Percentiles rank a stretch among this genome's conserved stretches.
Evolutionary conservation across 2,329 filamentous ascomycete genomes (phyloP).

Genomic region (Aureobasidium sp.): DNA sequence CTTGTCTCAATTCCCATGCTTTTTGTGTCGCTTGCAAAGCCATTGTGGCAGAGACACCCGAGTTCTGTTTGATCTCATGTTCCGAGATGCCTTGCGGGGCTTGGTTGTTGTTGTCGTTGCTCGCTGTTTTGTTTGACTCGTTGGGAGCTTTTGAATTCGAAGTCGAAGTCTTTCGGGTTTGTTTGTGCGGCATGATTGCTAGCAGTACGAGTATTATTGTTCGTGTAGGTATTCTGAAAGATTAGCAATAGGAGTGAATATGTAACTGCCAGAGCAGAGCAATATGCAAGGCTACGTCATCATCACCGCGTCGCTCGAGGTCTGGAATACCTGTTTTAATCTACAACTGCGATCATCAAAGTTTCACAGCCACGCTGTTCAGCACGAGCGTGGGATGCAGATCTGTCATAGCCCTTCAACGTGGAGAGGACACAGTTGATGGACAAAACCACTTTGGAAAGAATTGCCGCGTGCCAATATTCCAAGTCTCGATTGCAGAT

Average conservation of each 20-base stretch:
- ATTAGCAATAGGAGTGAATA: not conserved
- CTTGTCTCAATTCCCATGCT: constrained; percentile 34
- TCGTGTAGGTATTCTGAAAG: not conserved
- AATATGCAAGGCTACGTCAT: constrained; percentile 3
- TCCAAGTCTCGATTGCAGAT: not conserved
- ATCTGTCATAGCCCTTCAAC: not conserved
- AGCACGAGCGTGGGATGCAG: not conserved
- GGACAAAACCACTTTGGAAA: not conserved
- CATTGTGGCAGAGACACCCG: constrained; percentile 31
- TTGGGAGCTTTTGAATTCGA: not conserved
- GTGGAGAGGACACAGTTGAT: not conserved
- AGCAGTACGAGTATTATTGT: not conserved
- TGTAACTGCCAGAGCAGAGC: not conserved
- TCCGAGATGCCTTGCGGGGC: constrained; percentile 24
- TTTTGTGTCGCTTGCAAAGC: constrained; percentile 33
- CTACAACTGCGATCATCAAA: not conserved
- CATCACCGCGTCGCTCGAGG: not conserved
- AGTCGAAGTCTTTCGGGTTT: not conserved
- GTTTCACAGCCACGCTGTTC: not conserved
- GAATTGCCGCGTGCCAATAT: not conserved
- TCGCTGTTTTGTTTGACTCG: not conserved
- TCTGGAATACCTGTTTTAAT: constrained; percentile 1
- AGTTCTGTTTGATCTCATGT: constrained; percentile 34
- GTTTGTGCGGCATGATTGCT: constrained; percentile 2
- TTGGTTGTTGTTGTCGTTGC: not conserved